These are phyloP conservation scores for Biancaea sappan DNA, from an alignment of 306 rosid species.

Conservation along the genomic window DNA sequence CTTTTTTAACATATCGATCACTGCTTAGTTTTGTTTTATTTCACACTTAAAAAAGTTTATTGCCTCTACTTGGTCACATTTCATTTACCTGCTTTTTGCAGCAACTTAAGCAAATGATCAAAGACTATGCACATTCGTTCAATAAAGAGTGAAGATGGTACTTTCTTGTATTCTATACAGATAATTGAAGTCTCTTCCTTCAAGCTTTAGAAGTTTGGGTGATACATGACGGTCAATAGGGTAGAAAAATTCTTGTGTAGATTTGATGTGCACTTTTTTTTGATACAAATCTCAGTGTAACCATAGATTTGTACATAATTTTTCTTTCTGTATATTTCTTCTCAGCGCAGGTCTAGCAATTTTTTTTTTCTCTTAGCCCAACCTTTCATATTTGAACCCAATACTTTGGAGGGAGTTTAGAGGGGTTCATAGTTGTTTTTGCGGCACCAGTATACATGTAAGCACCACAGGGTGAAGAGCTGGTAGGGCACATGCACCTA, in stretches of 20 bases:
- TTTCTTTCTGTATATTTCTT: conserved; percentile 34
- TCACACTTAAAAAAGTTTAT: not conserved
- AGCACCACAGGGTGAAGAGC: too few relatives aligned
- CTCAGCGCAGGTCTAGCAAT: conserved; percentile 41
- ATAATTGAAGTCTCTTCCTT: conserved; percentile 29
- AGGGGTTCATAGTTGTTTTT: too few relatives aligned
- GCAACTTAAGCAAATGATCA: conserved; percentile 74
- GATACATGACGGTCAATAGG: conserved; percentile 26
- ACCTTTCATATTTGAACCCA: conserved; percentile 37
- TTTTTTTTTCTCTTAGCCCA: conserved; percentile 52
- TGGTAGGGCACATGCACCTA: too few relatives aligned
- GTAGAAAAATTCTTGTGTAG: conserved; percentile 37
- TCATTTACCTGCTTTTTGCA: conserved; percentile 44
- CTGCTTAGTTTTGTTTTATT: not conserved
- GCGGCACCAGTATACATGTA: too few relatives aligned
- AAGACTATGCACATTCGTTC: conserved; percentile 56
- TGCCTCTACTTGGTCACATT: conserved; percentile 6
- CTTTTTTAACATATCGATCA: not conserved
- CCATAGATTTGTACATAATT: conserved; percentile 37
- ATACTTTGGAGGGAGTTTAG: too few relatives aligned
- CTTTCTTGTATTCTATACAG: conserved; percentile 16
- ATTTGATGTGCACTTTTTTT: conserved; percentile 29
- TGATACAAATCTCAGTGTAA: conserved; percentile 22
- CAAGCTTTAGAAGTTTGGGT: conserved; percentile 20
- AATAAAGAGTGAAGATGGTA: conserved; percentile 46